Evolutionary conservation across 768 basidiomycete species (phyloP).

Genomic region (Gymnopilus dilepis): DNA sequence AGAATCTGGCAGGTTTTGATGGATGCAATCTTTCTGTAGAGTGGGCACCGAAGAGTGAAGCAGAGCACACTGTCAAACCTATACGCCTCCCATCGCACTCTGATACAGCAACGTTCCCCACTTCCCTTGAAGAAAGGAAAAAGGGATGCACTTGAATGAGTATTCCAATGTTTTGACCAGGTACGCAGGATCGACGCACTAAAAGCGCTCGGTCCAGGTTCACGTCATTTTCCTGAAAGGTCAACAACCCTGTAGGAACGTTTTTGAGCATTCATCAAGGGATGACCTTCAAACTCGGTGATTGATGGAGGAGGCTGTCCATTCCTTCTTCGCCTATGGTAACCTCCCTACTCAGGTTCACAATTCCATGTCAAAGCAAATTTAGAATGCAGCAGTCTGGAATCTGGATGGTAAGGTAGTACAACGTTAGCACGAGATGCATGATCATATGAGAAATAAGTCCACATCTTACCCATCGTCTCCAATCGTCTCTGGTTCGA

Average conservation of each 20-base stretch:
- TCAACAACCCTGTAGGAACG: not conserved
- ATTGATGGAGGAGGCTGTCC: conserved; percentile 5
- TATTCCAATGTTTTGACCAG: too few species aligned
- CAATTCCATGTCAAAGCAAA: not conserved
- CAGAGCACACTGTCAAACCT: not conserved
- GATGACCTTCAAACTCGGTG: conserved; percentile 1
- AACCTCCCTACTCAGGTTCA: not conserved
- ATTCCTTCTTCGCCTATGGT: not conserved
- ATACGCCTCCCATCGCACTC: not conserved
- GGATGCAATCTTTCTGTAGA: not conserved
- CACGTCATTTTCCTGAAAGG: not conserved
- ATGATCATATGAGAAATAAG: not conserved
- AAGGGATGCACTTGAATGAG: too few species aligned
- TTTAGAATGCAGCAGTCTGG: not conserved
- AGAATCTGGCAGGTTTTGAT: conserved; percentile 7
- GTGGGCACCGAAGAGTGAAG: too few species aligned
- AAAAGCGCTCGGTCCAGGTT: not conserved
- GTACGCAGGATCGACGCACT: not conserved
- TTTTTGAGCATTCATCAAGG: conserved; percentile 2
- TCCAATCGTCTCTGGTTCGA: not conserved
- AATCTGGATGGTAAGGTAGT: not conserved
- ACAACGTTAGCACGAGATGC: too few species aligned
- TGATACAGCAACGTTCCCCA: too few species aligned
- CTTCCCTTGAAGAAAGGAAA: too few species aligned
- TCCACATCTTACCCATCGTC: not conserved